A percentile compares a stretch with the other conserved stretches of the same genome.
phyloP scores from a whole-genome alignment of 2,329 filamentous ascomycete genomes.

The Claviceps fusiformis region DNA sequence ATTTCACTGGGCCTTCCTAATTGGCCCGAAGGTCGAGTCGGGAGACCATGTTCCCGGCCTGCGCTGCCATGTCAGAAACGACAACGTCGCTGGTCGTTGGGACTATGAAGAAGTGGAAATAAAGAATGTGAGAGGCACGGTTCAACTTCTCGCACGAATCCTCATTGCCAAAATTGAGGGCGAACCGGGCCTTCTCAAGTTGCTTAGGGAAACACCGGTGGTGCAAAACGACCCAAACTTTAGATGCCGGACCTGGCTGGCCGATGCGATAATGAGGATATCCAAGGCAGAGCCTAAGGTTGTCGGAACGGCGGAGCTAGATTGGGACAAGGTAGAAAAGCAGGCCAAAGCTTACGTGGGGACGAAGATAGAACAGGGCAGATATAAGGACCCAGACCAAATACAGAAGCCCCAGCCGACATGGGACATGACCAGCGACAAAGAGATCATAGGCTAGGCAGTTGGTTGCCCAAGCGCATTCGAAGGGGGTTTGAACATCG shows the following conservation, averaged over 20 bases:
- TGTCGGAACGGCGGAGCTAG: slow-evolving; percentile 22
- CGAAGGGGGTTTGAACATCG: too few species aligned
- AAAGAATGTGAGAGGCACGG: slow-evolving; percentile 11
- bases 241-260: slow-evolving; percentile 27
- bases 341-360: slow-evolving; percentile 21
- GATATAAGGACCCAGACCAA: slow-evolving; percentile 8
- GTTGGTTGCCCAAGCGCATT: too few species aligned
- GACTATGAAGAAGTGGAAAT: slow-evolving; percentile 14
- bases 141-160: slow-evolving; percentile 22
- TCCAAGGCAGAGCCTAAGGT: slow-evolving; percentile 18
- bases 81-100: slow-evolving; percentile 3
- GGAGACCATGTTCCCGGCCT: slow-evolving; percentile 11
- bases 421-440: slow-evolving; percentile 15
- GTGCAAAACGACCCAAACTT: slow-evolving; percentile 21
- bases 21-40: slow-evolving; percentile 17
- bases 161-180: slow-evolving; percentile 26
- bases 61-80: slow-evolving; percentile 22
- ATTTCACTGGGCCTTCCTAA: slow-evolving; percentile 18
- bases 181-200: slow-evolving; percentile 16
- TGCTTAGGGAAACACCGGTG: slow-evolving; percentile 19
- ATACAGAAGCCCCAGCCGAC: slow-evolving; percentile 16
- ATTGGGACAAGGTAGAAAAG: slow-evolving; percentile 24
- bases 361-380: slow-evolving; percentile 15
- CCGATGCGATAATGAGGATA: slow-evolving; percentile 19
- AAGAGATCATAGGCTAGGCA: slow-evolving; percentile 9